Conservation (phyloP, 2,329 filamentous ascomycete genomes). For the Diaporthe capsici region DNA sequence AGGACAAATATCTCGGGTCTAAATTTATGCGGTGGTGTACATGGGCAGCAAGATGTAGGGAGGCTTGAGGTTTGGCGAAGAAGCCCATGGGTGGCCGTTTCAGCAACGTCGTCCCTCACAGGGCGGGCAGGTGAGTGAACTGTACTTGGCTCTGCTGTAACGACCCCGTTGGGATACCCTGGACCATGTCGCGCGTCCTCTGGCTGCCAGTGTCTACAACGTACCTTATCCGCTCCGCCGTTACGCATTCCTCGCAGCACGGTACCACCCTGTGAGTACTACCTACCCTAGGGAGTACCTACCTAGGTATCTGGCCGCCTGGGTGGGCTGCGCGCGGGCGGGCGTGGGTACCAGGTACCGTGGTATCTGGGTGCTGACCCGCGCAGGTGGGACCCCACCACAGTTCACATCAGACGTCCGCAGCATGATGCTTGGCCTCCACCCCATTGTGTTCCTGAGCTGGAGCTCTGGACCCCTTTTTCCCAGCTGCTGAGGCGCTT, state of each 20-base stretch:
- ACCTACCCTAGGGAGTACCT: neutral
- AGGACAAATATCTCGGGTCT: slow-evolving; percentile 31
- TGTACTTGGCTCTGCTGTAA: slow-evolving; percentile 27
- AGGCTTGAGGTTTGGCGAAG: slow-evolving; percentile 24
- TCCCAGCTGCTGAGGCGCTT: slow-evolving; percentile 22
- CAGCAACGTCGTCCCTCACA: slow-evolving; percentile 24
- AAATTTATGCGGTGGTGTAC: slow-evolving; percentile 24
- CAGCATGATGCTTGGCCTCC: slow-evolving; percentile 31
- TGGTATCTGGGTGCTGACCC: slow-evolving; percentile 20
- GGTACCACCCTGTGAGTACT: neutral
- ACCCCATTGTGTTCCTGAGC: slow-evolving; percentile 26
- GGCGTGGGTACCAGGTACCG: neutral
- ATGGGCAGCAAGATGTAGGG: neutral
- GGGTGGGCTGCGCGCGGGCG: slow-evolving; percentile 3
- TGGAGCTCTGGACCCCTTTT: slow-evolving; percentile 30
- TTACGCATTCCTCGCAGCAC: neutral
- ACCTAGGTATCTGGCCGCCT: neutral
- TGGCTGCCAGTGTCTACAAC: neutral
- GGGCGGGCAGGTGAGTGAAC: slow-evolving; percentile 19
- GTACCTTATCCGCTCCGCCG: neutral
- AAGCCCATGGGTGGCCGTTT: slow-evolving; percentile 23
- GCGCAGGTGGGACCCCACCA: slow-evolving; percentile 25
- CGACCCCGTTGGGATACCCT: slow-evolving; percentile 15
- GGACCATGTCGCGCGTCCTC: slow-evolving; percentile 22
- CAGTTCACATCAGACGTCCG: slow-evolving; percentile 28